Evolutionary conservation across 306 rosid genomes (phyloP).

Genomic region (Rubus idaeus): DNA sequence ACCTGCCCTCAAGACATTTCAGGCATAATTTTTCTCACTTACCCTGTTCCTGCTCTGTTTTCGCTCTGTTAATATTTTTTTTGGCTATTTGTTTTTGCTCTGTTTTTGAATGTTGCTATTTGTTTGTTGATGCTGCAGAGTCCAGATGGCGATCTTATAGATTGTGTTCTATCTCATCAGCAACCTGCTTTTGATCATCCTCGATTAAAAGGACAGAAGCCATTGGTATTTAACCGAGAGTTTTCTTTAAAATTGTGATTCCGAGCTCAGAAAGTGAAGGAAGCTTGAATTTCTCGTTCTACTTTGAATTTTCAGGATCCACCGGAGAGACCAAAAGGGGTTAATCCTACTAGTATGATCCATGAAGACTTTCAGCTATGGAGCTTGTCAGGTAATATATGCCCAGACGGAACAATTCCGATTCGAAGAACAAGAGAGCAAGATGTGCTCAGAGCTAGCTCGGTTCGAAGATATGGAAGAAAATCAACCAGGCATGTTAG

Average conservation of each 20-base stretch:
- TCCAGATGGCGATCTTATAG: conserved; percentile 91
- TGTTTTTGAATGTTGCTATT: neutral
- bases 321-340: conserved; percentile 72
- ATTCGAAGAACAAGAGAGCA: conserved; percentile 77
- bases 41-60: conserved; percentile 26
- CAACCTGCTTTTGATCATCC: conserved; percentile 99
- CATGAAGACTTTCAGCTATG: conserved; percentile 64
- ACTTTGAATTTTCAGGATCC: conserved; percentile 57
- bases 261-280: neutral
- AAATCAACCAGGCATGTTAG: conserved; percentile 59
- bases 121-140: conserved; percentile 39
- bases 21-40: conserved; percentile 38
- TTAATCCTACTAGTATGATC: conserved; percentile 22
- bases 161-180: conserved; percentile 70
- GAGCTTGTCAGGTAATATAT: conserved; percentile 67
- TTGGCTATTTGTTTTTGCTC: neutral
- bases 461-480: conserved; percentile 74
- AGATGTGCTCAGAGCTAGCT: conserved; percentile 79
- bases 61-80: conserved; percentile 1
- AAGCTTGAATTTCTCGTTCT: neutral
- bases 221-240: conserved; percentile 48
- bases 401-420: conserved; percentile 95
- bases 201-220: conserved; percentile 57
- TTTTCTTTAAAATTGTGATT: neutral
- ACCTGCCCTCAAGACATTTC: conserved; percentile 76